These are phyloP conservation scores for Globisporangium ultimum DNA, from an alignment of 352 stramenopile species.

Conservation along the genomic window DNA sequence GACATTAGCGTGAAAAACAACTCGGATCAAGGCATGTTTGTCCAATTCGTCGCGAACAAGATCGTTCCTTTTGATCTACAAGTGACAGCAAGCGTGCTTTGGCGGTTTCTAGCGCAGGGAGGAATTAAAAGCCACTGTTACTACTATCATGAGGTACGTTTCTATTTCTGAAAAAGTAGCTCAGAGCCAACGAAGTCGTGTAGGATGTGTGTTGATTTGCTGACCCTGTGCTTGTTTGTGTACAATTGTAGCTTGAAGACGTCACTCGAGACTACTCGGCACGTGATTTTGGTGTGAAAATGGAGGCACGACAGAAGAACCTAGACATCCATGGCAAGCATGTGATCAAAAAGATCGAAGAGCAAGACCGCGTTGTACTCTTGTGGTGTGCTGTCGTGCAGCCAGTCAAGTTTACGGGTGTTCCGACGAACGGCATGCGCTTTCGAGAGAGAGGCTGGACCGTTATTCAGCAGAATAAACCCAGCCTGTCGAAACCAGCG, in stretches of 20 bases:
- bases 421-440: neutral
- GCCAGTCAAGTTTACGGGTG: conserved; percentile 5
- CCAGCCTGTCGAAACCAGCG: too few species aligned
- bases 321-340: conserved; percentile 15
- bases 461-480: neutral
- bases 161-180: neutral
- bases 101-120: conserved; percentile 30
- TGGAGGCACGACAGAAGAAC: neutral
- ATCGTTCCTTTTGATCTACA: conserved; percentile 31
- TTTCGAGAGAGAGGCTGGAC: conserved; percentile 14
- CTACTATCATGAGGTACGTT: conserved; percentile 14
- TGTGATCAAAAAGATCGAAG: conserved; percentile 6
- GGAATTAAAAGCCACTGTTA: conserved; percentile 24
- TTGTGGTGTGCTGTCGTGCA: conserved; percentile 9
- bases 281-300: conserved; percentile 6
- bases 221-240: neutral
- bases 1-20: conserved; percentile 20
- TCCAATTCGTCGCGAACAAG: conserved; percentile 30
- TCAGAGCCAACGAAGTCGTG: too few species aligned
- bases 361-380: neutral
- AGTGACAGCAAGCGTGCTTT: conserved; percentile 26
- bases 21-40: conserved; percentile 16
- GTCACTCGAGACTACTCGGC: neutral
- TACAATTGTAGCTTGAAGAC: conserved; percentile 4
- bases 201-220: too few species aligned